A percentile compares a stretch with the other conserved stretches of the same genome.
phyloP scores from a whole-genome alignment of 371 early-diverging fungal species.

The Mucor saturninus region DNA sequence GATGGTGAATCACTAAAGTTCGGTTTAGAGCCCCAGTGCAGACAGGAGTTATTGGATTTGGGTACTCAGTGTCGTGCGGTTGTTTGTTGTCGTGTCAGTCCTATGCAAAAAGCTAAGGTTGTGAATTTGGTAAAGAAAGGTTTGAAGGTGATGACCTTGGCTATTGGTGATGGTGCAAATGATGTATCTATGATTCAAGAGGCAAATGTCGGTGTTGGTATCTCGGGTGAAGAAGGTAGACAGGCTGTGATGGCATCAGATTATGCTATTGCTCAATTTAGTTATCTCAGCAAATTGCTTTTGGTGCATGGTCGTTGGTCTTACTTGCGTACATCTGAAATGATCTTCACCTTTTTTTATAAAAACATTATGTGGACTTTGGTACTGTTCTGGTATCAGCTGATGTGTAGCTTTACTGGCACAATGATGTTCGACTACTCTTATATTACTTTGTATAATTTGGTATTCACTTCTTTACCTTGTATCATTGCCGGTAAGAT shows the following conservation, averaged over 20 bases:
- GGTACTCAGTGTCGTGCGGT: slow-evolving; percentile 78
- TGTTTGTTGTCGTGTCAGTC: slow-evolving; percentile 88
- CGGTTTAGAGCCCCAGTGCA: slow-evolving; percentile 67
- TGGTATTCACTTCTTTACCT: slow-evolving; percentile 79
- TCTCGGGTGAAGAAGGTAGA: slow-evolving; percentile 91
- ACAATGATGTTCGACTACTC: slow-evolving; percentile 85
- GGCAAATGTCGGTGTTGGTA: slow-evolving; percentile 91
- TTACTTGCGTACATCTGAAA: slow-evolving; percentile 76
- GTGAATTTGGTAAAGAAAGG: slow-evolving; percentile 64
- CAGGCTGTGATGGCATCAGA: slow-evolving; percentile 92
- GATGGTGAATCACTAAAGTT: slow-evolving; percentile 90
- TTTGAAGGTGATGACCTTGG: slow-evolving; percentile 75
- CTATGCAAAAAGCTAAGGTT: slow-evolving; percentile 89
- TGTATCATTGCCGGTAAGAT: slow-evolving; percentile 61
- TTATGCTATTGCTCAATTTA: slow-evolving; percentile 89
- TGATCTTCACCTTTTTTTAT: slow-evolving; percentile 82
- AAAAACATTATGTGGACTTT: slow-evolving; percentile 82
- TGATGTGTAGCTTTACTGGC: slow-evolving; percentile 65
- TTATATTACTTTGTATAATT: slow-evolving; percentile 77
- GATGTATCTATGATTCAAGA: slow-evolving; percentile 95
- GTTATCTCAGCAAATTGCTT: slow-evolving; percentile 71
- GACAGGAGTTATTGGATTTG: slow-evolving; percentile 68
- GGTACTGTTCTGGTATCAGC: slow-evolving; percentile 83
- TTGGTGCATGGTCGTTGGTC: slow-evolving; percentile 89
- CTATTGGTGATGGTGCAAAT: slow-evolving; percentile 94